Evolutionary conservation across 1,139 yeast species (phyloP).

Genomic region (Magnusiomyces clavatus): DNA sequence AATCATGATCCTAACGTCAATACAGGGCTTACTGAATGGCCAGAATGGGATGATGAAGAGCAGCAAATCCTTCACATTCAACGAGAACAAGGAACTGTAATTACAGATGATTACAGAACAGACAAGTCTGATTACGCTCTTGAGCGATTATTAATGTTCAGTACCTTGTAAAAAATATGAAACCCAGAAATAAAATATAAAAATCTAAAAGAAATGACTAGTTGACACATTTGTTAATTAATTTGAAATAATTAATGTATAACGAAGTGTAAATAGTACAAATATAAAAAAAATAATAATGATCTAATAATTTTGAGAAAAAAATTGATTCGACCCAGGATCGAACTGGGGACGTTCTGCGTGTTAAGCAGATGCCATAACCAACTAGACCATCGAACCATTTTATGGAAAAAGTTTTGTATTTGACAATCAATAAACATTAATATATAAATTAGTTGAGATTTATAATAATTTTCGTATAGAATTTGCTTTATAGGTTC

Average conservation of each 20-base stretch:
- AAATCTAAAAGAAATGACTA: too few relatives aligned
- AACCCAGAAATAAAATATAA: too few relatives aligned
- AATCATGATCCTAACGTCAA: conserved; percentile 16
- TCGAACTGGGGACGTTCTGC: conserved; percentile 99
- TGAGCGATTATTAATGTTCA: neutral
- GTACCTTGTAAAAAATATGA: neutral
- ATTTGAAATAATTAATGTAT: too few relatives aligned
- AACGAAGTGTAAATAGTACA: too few relatives aligned
- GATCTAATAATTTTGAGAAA: neutral
- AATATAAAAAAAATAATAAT: too few relatives aligned
- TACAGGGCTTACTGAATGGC: conserved; percentile 14
- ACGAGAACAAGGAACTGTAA: neutral
- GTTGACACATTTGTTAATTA: too few relatives aligned
- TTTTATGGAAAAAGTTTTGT: too few relatives aligned
- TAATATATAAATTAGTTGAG: too few relatives aligned
- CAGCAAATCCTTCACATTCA: conserved; percentile 8
- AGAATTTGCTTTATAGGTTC: too few relatives aligned
- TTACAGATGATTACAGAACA: conserved; percentile 3
- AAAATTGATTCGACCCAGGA: conserved; percentile 87
- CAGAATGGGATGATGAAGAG: conserved; percentile 25
- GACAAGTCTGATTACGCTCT: neutral
- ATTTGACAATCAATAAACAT: too few relatives aligned
- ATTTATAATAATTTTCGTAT: too few relatives aligned
- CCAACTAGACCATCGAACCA: conserved; percentile 94
- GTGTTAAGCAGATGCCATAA: conserved; percentile 99